A percentile compares a stretch with the other conserved stretches of the same genome.
Conservation (phyloP, 331 rosid genomes). For the Cydonia oblonga region DNA sequence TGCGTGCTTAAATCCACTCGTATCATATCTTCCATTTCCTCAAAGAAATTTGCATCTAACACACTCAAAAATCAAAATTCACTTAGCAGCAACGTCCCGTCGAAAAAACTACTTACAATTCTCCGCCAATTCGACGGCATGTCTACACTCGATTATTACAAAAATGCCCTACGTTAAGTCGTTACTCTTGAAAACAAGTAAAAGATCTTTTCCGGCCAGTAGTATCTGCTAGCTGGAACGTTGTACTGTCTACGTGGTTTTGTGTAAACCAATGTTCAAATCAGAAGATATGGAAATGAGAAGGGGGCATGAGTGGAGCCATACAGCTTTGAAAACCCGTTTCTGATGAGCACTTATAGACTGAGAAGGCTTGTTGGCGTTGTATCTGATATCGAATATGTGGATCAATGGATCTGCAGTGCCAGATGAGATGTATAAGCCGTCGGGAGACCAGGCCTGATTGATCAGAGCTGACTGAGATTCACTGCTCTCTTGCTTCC, state of each 20-base stretch:
- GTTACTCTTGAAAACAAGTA: neutral
- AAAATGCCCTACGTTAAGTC: neutral
- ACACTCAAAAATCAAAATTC: neutral
- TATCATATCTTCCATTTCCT: neutral
- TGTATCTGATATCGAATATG: conserved; percentile 77
- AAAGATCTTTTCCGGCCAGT: neutral
- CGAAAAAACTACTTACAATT: neutral
- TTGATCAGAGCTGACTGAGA: conserved; percentile 93
- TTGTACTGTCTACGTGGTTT: conserved; percentile 19
- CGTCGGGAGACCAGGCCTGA: conserved; percentile 99
- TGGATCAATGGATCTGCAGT: conserved; percentile 88
- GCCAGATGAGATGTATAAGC: conserved; percentile 74
- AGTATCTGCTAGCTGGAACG: neutral
- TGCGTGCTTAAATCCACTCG: neutral
- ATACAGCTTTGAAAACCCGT: conserved; percentile 80
- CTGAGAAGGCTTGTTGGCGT: conserved; percentile 61
- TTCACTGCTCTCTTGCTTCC: conserved; percentile 98
- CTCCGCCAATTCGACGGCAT: neutral
- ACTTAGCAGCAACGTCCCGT: neutral
- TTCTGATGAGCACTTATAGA: conserved; percentile 78
- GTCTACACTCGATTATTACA: neutral
- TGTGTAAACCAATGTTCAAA: conserved; percentile 71
- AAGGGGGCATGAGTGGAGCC: conserved; percentile 72
- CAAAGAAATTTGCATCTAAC: neutral
- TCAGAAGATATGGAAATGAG: conserved; percentile 89